Evolutionary conservation across 2,329 filamentous ascomycete genomes (phyloP).

Genomic region (Talaromyces sp.): DNA sequence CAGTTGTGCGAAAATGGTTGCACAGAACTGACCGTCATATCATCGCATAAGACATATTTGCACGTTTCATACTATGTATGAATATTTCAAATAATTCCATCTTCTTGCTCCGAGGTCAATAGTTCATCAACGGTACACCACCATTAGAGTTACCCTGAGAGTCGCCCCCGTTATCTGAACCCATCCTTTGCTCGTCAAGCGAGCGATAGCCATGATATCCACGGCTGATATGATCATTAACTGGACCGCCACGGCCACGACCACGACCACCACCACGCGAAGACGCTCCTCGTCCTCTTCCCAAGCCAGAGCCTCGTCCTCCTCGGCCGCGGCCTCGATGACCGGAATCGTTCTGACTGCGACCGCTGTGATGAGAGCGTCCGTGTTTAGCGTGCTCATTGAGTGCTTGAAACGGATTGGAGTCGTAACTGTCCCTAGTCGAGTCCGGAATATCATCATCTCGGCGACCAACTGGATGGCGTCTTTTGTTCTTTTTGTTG

Average conservation of each 20-base stretch:
- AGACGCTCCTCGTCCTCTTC: slow-evolving; percentile 31
- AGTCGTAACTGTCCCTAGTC: slow-evolving; percentile 29
- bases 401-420: slow-evolving; percentile 22
- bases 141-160: slow-evolving; percentile 17
- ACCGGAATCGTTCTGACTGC: slow-evolving; percentile 35
- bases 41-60: neutral
- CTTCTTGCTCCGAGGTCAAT: slow-evolving; percentile 22
- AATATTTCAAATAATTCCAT: neutral
- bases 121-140: slow-evolving; percentile 35
- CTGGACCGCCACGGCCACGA: slow-evolving; percentile 42
- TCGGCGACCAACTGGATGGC: slow-evolving; percentile 52
- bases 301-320: slow-evolving; percentile 34
- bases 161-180: slow-evolving; percentile 28
- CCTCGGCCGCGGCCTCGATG: slow-evolving; percentile 40
- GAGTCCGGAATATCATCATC: slow-evolving; percentile 46
- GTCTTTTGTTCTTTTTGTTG: slow-evolving; percentile 56
- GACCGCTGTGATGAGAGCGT: slow-evolving; percentile 22
- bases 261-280: slow-evolving; percentile 36
- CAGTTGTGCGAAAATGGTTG: neutral
- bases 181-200: slow-evolving; percentile 54
- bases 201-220: slow-evolving; percentile 57
- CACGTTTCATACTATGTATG: neutral
- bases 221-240: slow-evolving; percentile 22
- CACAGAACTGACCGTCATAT: neutral
- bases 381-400: slow-evolving; percentile 21